A percentile compares a stretch with the other conserved stretches of the same genome.
Conservation (phyloP, 169 alveolate species). For the Plasmodium gaboni region DNA sequence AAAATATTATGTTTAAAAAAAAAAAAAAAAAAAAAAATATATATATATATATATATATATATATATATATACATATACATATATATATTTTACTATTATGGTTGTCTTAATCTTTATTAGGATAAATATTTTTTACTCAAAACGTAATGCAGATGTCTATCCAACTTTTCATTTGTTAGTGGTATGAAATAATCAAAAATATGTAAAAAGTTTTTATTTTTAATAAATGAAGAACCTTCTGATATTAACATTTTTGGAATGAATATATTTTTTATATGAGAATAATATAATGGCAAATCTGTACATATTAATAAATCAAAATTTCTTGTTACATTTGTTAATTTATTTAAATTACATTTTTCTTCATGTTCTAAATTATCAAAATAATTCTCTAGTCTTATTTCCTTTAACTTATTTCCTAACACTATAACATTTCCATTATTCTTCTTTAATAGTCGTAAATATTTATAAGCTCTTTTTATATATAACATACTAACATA, state of each 20-base stretch:
- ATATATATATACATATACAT: not conserved
- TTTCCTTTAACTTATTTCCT: conserved; percentile 79
- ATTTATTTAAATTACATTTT: conserved; percentile 65
- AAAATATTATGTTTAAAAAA: not conserved
- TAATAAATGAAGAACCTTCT: conserved; percentile 77
- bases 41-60: not conserved
- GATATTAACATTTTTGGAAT: conserved; percentile 83
- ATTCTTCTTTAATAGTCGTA: conserved; percentile 78
- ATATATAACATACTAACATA: conserved; percentile 80
- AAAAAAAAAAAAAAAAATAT: not conserved
- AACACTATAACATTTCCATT: conserved; percentile 80
- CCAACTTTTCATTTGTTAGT: conserved; percentile 68
- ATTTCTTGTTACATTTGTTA: conserved; percentile 79
- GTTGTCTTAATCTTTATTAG: not conserved
- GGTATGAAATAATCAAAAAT: conserved; percentile 86
- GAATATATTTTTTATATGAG: conserved; percentile 79
- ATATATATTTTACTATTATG: not conserved
- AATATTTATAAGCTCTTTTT: conserved; percentile 82
- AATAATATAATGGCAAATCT: conserved; percentile 82
- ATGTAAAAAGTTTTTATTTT: conserved; percentile 79
- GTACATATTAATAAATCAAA: conserved; percentile 83
- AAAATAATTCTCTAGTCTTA: conserved; percentile 67
- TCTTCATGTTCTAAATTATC: conserved; percentile 27
- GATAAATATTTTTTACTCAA: conserved; percentile 55
- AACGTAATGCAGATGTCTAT: conserved; percentile 48